Evolutionary conservation across 2,329 filamentous ascomycete genomes (phyloP), one percentile per base, ranked within the genome.

Genomic region (Pseudonectria buxi): DNA sequence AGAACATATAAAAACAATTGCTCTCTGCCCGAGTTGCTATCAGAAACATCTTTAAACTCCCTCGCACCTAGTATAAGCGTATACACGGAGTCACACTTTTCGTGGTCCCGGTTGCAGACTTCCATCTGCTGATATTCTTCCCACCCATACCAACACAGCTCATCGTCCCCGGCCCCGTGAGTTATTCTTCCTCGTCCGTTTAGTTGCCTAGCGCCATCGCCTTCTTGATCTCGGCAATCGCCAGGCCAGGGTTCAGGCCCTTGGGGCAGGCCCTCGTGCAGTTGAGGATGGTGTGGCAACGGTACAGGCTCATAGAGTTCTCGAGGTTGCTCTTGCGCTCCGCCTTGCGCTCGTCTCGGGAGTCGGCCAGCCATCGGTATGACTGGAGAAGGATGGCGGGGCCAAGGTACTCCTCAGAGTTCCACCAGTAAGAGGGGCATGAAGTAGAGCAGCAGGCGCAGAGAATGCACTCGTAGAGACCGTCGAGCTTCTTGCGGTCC

Each of bases 371-470:
- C 92, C 92, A 98, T 60, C 90, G 81, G 80, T 96, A 98, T 7
- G 88, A 95, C 71, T 98, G 92, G 50, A 98, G 80, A 35, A 98
- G 83, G 43, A 98, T 86, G 50, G 92, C 92, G 41, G 92, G 92
- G 46, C 92, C 92, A 33, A 98, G 86, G 72, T 98, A 98, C 67
- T 96, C 89, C 69, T 96, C 89, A 53, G 83, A 81, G 74, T 98
- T 98, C 92, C 92, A 98, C 92, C 92, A 98, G 76, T 98, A 98
- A 13, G 88, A 95, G n/a, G 92, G 92, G 76, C 92, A 98, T 30
- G 90, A 95, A 14, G 92, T 98, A 50, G 86, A 92, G 81, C 92
- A 98, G 81, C 92, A 98, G 54, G 90, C 90, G 74, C 92, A 98
- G 40, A 98, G 83, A 66, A 98, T 96, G 71, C 92, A 98, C 71